Conservation (phyloP, 805 yeast species). For the Naumovozyma baii region DNA sequence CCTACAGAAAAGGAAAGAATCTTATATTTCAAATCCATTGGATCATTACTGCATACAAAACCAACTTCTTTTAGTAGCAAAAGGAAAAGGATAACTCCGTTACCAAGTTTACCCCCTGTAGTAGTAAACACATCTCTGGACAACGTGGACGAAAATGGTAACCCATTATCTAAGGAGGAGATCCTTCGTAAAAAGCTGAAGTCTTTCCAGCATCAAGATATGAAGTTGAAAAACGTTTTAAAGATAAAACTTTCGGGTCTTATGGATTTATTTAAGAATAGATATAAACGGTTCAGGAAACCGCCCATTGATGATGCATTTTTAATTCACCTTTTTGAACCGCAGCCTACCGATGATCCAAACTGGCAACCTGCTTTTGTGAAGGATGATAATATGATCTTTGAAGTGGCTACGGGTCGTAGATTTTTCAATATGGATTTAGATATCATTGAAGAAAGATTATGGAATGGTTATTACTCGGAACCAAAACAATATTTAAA, state of each 20-base stretch:
- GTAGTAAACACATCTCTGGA: slow-evolving; percentile 17
- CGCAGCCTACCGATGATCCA: slow-evolving; percentile 31
- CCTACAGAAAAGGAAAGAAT: slow-evolving; percentile 42
- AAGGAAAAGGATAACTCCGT: slow-evolving; percentile 35
- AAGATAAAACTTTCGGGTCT: slow-evolving; percentile 79
- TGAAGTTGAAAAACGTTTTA: slow-evolving; percentile 71
- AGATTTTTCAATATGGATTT: slow-evolving; percentile 80
- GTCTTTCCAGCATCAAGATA: slow-evolving; percentile 49
- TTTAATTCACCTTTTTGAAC: slow-evolving; percentile 70
- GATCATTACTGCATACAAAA: slow-evolving; percentile 47
- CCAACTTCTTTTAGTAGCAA: slow-evolving; percentile 67
- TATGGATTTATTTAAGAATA: slow-evolving; percentile 78
- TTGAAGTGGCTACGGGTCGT: slow-evolving; percentile 68
- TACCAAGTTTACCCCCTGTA: slow-evolving; percentile 33
- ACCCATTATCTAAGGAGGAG: slow-evolving; percentile 28
- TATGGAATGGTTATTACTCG: slow-evolving; percentile 93
- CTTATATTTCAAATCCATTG: slow-evolving; percentile 47
- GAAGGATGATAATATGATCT: slow-evolving; percentile 62
- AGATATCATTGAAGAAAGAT: slow-evolving; percentile 84
- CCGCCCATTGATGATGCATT: slow-evolving; percentile 77
- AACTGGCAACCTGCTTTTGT: slow-evolving; percentile 35
- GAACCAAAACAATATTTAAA: slow-evolving; percentile 84
- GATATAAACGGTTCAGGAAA: slow-evolving; percentile 84
- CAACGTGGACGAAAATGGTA: slow-evolving; percentile 20
- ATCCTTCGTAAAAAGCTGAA: slow-evolving; percentile 36